Conservation (phyloP, 208 protist genomes). For the Tritrichomonas foetus region DNA sequence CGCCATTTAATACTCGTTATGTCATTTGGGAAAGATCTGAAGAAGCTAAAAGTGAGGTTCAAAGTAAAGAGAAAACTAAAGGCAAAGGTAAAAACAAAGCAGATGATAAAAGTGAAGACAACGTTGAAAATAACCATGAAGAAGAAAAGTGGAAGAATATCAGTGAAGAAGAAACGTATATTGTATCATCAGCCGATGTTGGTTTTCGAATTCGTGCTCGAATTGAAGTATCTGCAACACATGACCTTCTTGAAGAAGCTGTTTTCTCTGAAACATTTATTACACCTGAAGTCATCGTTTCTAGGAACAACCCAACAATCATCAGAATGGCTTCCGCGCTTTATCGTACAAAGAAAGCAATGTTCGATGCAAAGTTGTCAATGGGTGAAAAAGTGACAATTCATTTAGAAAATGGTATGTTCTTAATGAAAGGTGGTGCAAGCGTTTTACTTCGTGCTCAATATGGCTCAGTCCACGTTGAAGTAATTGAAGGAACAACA, state of each 20-base stretch:
- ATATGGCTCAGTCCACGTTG: not conserved
- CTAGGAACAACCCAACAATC: not conserved
- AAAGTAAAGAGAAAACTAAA: too few relatives aligned
- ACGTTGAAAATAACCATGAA: too few relatives aligned
- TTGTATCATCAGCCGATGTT: not conserved
- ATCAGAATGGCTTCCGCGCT: not conserved
- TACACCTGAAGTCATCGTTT: not conserved
- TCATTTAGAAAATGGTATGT: not conserved
- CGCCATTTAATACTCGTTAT: not conserved
- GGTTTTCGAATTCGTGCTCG: not conserved
- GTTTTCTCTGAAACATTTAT: not conserved
- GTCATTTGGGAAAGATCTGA: not conserved
- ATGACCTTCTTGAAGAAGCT: not conserved
- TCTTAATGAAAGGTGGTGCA: not conserved
- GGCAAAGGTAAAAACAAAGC: too few relatives aligned
- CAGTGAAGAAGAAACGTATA: not conserved
- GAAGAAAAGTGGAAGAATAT: not conserved
- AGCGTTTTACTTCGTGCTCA: not conserved
- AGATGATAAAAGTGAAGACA: too few relatives aligned
- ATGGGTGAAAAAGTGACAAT: not conserved
- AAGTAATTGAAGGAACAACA: not conserved
- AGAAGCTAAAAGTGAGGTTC: not conserved
- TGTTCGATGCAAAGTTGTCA: not conserved
- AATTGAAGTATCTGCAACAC: not conserved
- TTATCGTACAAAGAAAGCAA: not conserved